Conservation (phyloP, 352 stramenopile species). For the Achlya hypogyna region DNA sequence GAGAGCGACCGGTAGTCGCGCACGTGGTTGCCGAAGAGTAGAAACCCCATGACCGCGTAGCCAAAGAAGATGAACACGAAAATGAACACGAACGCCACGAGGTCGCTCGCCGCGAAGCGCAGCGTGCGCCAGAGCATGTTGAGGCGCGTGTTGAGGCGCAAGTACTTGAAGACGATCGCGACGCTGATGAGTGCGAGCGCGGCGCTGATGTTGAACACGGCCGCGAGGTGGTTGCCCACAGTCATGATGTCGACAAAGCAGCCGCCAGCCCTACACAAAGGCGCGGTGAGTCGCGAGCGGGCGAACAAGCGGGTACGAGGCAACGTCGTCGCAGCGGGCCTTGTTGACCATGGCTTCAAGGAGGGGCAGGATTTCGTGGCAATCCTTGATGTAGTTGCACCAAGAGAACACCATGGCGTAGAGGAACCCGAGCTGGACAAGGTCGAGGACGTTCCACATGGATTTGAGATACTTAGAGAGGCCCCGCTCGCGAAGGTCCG, state of each 20-base stretch:
- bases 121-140: slow-evolving; percentile 75
- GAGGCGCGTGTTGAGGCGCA: slow-evolving; percentile 59
- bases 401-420: slow-evolving; percentile 53
- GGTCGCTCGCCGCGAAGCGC: slow-evolving; percentile 59
- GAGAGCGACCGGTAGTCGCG: slow-evolving; percentile 65
- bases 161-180: slow-evolving; percentile 78
- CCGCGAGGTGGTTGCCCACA: slow-evolving; percentile 37
- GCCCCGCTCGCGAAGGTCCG: slow-evolving; percentile 39
- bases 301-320: neutral
- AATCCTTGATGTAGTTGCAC: slow-evolving; percentile 41
- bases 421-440: slow-evolving; percentile 59
- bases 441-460: slow-evolving; percentile 70
- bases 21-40: slow-evolving; percentile 54
- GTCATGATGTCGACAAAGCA: slow-evolving; percentile 56
- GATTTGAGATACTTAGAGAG: slow-evolving; percentile 57
- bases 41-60: slow-evolving; percentile 68
- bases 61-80: slow-evolving; percentile 77
- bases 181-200: slow-evolving; percentile 53
- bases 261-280: slow-evolving; percentile 5
- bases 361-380: slow-evolving; percentile 40
- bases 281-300: neutral
- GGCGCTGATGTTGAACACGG: slow-evolving; percentile 50
- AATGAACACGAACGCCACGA: slow-evolving; percentile 68
- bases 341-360: slow-evolving; percentile 41
- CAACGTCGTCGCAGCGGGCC: slow-evolving; percentile 34